Conservation (phyloP, 2,329 filamentous ascomycete species). For the Aspergillus intermedius region DNA sequence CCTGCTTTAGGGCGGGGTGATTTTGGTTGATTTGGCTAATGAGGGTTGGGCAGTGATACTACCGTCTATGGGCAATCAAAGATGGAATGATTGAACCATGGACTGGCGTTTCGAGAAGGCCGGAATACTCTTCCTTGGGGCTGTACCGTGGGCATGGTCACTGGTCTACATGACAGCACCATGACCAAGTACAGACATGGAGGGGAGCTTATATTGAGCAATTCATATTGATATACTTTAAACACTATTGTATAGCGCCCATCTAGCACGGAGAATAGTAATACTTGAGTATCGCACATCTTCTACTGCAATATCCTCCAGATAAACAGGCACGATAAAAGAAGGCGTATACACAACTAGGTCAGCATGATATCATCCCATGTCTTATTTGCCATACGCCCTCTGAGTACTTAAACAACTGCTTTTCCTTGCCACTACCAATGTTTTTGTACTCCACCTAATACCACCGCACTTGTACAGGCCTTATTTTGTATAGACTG, state of each 20-base stretch:
- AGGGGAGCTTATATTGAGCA: too few species aligned
- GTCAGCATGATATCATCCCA: background rate
- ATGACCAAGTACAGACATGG: background rate
- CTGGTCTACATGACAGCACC: background rate
- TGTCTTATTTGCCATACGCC: background rate
- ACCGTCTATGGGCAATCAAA: background rate
- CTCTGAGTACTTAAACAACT: background rate
- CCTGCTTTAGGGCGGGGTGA: too few species aligned
- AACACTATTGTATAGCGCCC: too few species aligned
- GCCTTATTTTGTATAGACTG: background rate
- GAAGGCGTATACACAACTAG: background rate
- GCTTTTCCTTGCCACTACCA: background rate
- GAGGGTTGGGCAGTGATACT: background rate
- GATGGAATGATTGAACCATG: too few species aligned
- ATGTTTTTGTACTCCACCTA: background rate
- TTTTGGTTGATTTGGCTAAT: background rate
- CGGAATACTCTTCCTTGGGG: conserved; percentile 4
- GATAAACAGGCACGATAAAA: background rate
- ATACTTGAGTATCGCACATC: too few species aligned
- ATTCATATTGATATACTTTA: too few species aligned
- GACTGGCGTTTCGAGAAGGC: background rate
- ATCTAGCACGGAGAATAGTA: too few species aligned
- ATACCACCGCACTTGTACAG: background rate
- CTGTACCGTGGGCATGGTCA: background rate
- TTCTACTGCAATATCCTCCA: background rate